Evolutionary conservation across 176 grass and related monocot species (phyloP), one percentile per base, ranked within the genome.

Genomic region (Avena atlantica): DNA sequence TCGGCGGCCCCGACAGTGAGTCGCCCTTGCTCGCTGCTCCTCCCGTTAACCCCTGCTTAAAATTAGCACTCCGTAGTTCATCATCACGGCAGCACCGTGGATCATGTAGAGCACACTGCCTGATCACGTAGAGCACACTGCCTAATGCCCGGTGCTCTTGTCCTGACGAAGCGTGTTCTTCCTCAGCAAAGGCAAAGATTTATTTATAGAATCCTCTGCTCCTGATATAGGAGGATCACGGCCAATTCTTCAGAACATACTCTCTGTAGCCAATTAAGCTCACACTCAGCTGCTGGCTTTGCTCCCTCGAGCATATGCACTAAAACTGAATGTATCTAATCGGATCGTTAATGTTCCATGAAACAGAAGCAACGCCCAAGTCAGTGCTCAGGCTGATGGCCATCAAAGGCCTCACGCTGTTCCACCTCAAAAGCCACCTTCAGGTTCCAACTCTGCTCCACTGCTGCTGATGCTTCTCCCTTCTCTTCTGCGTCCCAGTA

Each of bases 391-490:
- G 87, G 66, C 83, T 98, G 60, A 98, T 98, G 94, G 89, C 80
- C 80, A 90, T 89, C 67, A 98, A 94, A 88, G 97, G 92, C 56
- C 89, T 96, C 77, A 96, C 92, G 0, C 64, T 96, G 25, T 98
- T 93, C 92, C 97, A 98, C 67, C 89, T 98, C 19, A 96, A 96
- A 83, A 96, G 97, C 78, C 97, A 98, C 88, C 94, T 96, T 84
- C 97, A 96, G 93, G 97, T 96, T 73, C 36, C 81, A 21, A 19
- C 47, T 87, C 70, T 70, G 13, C 40, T 24, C 86, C 40, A 42
- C 40, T 20, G 52, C 23, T 13, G 16, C 17, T 23, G 57, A 16
- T 24, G 10, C 1, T 83, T 42, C 40, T 42, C 40, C 47, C 16
- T 52, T 50, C 70, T 24, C 20, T 64, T 59, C 10, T 63, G 14